These are phyloP conservation scores for Solanum hybrid DNA, from an alignment of 305 asterid species.

Conservation along the genomic window DNA sequence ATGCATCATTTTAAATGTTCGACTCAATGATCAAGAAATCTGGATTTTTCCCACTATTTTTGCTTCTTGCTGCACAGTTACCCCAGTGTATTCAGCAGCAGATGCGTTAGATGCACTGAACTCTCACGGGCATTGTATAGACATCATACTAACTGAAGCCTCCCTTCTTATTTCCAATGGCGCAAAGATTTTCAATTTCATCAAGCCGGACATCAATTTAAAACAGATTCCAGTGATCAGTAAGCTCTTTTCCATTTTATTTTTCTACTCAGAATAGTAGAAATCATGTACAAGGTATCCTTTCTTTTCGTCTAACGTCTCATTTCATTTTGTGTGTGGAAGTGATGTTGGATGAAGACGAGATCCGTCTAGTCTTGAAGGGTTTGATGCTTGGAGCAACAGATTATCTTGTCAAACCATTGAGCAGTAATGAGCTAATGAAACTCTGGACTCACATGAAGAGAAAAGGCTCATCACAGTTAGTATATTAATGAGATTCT, in stretches of 20 bases:
- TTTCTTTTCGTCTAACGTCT: background rate
- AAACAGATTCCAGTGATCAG: slow-evolving; percentile 45
- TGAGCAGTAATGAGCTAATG: slow-evolving; percentile 25
- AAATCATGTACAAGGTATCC: background rate
- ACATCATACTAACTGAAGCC: slow-evolving; percentile 51
- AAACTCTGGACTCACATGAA: slow-evolving; percentile 28
- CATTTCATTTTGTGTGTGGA: background rate
- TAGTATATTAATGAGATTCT: background rate
- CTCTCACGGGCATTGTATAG: slow-evolving; percentile 33
- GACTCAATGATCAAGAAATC: background rate
- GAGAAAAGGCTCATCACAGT: slow-evolving; percentile 3
- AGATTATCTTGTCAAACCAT: slow-evolving; percentile 49
- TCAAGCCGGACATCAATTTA: slow-evolving; percentile 32
- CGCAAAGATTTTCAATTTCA: slow-evolving; percentile 34
- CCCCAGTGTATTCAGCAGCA: slow-evolving; percentile 30
- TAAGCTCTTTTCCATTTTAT: slow-evolving; percentile 13
- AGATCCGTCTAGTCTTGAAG: slow-evolving; percentile 29
- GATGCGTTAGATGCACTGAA: slow-evolving; percentile 32
- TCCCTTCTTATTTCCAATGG: slow-evolving; percentile 43
- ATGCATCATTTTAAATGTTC: background rate
- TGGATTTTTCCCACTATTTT: background rate
- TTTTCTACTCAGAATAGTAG: background rate
- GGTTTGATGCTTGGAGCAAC: slow-evolving; percentile 45
- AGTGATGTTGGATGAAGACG: slow-evolving; percentile 30
- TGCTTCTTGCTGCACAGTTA: slow-evolving; percentile 17